Conservation (phyloP, 2,329 filamentous ascomycete species). For the Drechslerella dactyloides region DNA sequence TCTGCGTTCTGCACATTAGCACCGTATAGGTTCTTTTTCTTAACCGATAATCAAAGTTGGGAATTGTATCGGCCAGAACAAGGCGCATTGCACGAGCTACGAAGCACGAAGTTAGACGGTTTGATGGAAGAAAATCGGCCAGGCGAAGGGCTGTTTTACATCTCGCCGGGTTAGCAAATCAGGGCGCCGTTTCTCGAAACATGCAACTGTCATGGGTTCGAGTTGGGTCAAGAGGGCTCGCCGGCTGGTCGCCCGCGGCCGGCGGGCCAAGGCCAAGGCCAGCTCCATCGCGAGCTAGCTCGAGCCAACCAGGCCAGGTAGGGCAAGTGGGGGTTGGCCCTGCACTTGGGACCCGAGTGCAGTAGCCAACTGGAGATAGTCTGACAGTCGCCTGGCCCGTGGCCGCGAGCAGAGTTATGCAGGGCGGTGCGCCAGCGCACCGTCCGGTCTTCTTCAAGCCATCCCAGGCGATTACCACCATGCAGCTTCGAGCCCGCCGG, state of each 20-base stretch:
- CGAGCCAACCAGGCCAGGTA: not conserved
- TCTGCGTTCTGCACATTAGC: too few relatives aligned
- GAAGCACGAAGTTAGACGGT: too few relatives aligned
- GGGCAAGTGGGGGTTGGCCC: constrained; percentile 42
- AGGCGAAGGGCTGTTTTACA: constrained; percentile 27
- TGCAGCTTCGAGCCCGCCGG: constrained; percentile 38
- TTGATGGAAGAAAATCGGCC: constrained; percentile 39
- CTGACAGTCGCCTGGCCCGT: constrained; percentile 14
- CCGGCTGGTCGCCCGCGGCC: constrained; percentile 21
- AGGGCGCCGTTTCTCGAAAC: constrained; percentile 33
- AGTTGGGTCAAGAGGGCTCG: constrained; percentile 35
- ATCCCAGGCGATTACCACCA: constrained; percentile 34
- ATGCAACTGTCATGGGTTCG: constrained; percentile 50
- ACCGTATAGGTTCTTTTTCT: constrained; percentile 16
- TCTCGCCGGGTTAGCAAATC: constrained; percentile 34
- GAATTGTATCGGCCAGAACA: constrained; percentile 46
- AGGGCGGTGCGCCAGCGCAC: constrained; percentile 25
- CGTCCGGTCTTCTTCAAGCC: constrained; percentile 32
- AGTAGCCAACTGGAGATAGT: not conserved
- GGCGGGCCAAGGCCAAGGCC: constrained; percentile 10
- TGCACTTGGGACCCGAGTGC: constrained; percentile 18
- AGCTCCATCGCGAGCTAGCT: not conserved
- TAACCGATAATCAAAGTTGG: constrained; percentile 6
- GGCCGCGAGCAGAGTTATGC: constrained; percentile 44
- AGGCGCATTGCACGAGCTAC: constrained; percentile 28